phyloP scores from a whole-genome alignment of 228 moss, liverwort and hornwort species.

The Sphagnum fallax region DNA sequence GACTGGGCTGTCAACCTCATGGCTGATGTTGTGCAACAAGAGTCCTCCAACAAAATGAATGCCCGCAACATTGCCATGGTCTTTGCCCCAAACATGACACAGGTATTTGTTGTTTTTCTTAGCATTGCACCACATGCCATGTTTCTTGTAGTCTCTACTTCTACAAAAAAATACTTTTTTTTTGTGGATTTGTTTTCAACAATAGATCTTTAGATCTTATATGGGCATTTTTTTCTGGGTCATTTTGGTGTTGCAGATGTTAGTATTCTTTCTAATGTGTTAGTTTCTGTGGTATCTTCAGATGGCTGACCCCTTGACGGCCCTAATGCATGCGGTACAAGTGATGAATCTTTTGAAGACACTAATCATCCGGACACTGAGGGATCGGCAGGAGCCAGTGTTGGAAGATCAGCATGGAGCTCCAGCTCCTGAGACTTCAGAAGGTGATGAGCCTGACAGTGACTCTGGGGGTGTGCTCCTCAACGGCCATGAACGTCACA shows the following conservation, averaged over 20 bases:
- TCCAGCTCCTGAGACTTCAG: slow-evolving; percentile 49
- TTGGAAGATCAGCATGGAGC: slow-evolving; percentile 43
- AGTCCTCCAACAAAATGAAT: slow-evolving; percentile 90
- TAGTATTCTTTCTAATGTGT: not conserved
- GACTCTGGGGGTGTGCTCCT: slow-evolving; percentile 55
- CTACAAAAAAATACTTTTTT: no score
- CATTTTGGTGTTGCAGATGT: no score
- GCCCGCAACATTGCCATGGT: slow-evolving; percentile 99
- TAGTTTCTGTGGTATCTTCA: slow-evolving; percentile 12
- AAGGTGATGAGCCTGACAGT: slow-evolving; percentile 70
- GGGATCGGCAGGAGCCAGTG: slow-evolving; percentile 66
- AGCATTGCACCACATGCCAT: no score
- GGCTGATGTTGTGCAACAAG: slow-evolving; percentile 98
- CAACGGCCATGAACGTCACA: slow-evolving; percentile 35
- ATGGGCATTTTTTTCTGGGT: no score
- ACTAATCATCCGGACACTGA: slow-evolving; percentile 68
- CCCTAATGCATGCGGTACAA: slow-evolving; percentile 98
- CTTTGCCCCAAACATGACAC: slow-evolving; percentile 98
- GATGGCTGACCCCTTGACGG: slow-evolving; percentile 98
- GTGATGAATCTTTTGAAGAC: slow-evolving; percentile 98
- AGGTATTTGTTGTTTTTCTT: slow-evolving; percentile 29
- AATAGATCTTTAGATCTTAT: no score
- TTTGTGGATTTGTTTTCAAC: no score
- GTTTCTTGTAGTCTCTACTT: no score
- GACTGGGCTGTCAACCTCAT: slow-evolving; percentile 98